phyloP scores from a whole-genome alignment of 768 basidiomycete species.

The Rhizopogon roseolus region DNA sequence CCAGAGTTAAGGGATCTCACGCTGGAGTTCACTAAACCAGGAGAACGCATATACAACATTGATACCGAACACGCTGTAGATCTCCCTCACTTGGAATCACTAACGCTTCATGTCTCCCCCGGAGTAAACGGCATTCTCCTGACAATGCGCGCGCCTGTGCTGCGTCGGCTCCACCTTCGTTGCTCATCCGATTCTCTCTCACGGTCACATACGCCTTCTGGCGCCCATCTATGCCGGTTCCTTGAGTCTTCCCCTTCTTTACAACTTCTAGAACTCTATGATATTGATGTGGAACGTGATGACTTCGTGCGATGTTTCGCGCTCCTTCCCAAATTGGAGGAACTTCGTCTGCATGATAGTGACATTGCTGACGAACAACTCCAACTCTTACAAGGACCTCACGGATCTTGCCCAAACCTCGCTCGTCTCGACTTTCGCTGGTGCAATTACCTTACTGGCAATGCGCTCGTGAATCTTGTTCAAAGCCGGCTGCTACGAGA shows the following conservation, averaged over 20 bases:
- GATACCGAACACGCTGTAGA: conserved; percentile 8
- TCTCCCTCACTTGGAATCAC: conserved; percentile 21
- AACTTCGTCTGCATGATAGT: conserved; percentile 52
- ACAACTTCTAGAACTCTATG: conserved; percentile 42
- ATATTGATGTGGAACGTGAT: conserved; percentile 38
- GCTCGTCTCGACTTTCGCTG: conserved; percentile 50
- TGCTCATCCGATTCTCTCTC: conserved; percentile 27
- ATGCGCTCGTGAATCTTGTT: conserved; percentile 46
- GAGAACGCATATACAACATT: conserved; percentile 19
- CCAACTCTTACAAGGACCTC: conserved; percentile 30
- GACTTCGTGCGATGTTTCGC: conserved; percentile 32
- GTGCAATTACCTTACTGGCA: conserved; percentile 52
- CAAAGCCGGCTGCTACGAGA: conserved; percentile 27
- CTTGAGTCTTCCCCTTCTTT: conserved; percentile 28
- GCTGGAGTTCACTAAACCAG: conserved; percentile 31
- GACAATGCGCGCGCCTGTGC: conserved; percentile 29
- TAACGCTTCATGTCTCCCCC: conserved; percentile 26
- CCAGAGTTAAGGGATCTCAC: conserved; percentile 36
- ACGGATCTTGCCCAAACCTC: conserved; percentile 43
- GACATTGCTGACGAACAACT: conserved; percentile 48
- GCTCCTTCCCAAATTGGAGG: conserved; percentile 35
- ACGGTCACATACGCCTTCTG: conserved; percentile 20
- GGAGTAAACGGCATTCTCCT: conserved; percentile 23
- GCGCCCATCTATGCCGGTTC: conserved; percentile 26
- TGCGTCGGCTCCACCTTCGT: conserved; percentile 36